Conservation (phyloP, 129 eudicot species). For the Escallonia rubra region DNA sequence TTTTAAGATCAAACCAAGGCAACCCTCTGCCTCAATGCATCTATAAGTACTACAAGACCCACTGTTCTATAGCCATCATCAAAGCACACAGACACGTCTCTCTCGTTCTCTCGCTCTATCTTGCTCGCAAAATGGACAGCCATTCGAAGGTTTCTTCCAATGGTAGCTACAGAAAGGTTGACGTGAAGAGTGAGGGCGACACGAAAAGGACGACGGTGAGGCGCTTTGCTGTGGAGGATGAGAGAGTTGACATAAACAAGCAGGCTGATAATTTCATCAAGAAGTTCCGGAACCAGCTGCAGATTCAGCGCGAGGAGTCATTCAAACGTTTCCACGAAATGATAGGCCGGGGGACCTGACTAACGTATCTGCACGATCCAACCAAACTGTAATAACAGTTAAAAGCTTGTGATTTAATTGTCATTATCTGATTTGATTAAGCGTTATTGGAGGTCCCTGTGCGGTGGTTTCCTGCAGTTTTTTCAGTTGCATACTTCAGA, state of each 20-base stretch:
- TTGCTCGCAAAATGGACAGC: conserved; percentile 24
- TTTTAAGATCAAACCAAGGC: no score
- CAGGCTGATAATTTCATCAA: conserved; percentile 54
- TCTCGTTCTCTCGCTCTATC: background rate
- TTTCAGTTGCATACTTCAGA: no score
- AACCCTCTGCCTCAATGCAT: background rate
- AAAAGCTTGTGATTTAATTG: no score
- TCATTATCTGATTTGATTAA: no score
- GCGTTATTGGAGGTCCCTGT: no score
- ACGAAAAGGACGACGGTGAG: conserved; percentile 3
- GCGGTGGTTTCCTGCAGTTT: no score
- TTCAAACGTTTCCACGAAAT: conserved; percentile 36
- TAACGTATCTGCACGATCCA: background rate
- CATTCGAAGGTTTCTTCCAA: conserved; percentile 1
- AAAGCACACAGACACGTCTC: background rate
- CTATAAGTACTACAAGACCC: background rate
- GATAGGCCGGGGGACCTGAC: conserved; percentile 27
- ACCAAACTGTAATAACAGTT: no score
- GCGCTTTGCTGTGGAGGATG: conserved; percentile 22
- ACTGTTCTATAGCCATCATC: background rate
- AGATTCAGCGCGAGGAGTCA: conserved; percentile 45
- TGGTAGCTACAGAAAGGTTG: conserved; percentile 7
- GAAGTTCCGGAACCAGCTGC: conserved; percentile 44
- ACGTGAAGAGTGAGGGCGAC: conserved; percentile 9
- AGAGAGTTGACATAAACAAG: conserved; percentile 30